These are phyloP conservation scores for Pythium monospermum DNA, from an alignment of 352 stramenopile genomes.

Conservation along the genomic window DNA sequence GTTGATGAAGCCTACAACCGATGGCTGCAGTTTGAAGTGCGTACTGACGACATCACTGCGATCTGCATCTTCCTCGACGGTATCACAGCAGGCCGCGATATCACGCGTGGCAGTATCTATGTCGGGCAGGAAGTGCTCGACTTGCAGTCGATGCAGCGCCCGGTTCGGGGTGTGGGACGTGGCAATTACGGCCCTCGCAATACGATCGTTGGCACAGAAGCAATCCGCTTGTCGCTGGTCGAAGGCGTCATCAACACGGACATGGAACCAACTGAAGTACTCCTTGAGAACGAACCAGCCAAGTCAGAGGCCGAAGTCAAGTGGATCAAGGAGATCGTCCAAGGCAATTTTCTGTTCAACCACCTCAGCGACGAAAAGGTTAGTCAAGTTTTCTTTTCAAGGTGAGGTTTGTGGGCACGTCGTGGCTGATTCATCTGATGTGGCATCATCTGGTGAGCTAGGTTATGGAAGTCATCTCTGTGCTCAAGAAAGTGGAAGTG, in stretches of 20 bases:
- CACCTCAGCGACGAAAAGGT: constrained; percentile 88
- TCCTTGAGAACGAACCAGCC: constrained; percentile 19
- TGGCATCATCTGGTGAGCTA: constrained; percentile 7
- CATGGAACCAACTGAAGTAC: neutral
- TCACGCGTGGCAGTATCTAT: constrained; percentile 77
- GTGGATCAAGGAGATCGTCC: constrained; percentile 85
- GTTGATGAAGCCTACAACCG: constrained; percentile 91
- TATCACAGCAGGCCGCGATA: constrained; percentile 46
- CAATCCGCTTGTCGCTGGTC: constrained; percentile 72
- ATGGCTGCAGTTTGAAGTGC: constrained; percentile 92
- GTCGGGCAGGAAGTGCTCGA: constrained; percentile 74
- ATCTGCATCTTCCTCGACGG: constrained; percentile 85
- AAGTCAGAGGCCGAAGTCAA: constrained; percentile 81
- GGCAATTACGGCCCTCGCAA: constrained; percentile 64
- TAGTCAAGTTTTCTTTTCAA: too few relatives aligned
- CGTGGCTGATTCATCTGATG: too few relatives aligned
- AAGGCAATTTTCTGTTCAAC: constrained; percentile 92
- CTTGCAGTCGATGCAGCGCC: constrained; percentile 81
- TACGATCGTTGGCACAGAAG: constrained; percentile 83
- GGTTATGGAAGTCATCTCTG: constrained; percentile 83
- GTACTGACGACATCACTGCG: constrained; percentile 94
- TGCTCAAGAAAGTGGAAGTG: constrained; percentile 81
- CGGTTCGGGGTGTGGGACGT: constrained; percentile 56
- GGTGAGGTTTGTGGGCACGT: too few relatives aligned
- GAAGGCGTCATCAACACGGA: constrained; percentile 34